These are phyloP conservation scores for Tetrapisispora nanseiensis DNA, from an alignment of 805 yeast genomes.

Conservation along the genomic window DNA sequence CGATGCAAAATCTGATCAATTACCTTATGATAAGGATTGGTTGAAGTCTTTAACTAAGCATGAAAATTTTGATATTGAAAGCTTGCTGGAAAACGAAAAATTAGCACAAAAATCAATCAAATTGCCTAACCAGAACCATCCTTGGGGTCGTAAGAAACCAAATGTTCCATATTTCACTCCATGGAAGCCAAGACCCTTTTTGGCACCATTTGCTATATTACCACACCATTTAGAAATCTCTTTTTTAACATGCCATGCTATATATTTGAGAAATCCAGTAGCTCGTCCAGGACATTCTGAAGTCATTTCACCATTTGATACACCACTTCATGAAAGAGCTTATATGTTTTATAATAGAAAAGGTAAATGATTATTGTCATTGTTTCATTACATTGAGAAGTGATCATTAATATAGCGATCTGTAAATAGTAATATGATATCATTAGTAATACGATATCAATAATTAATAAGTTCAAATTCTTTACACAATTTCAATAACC, in stretches of 20 bases:
- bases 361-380: conserved; percentile 29
- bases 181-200: conserved; percentile 89
- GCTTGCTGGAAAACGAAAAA: conserved; percentile 41
- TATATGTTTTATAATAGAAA: conserved; percentile 85
- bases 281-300: conserved; percentile 96
- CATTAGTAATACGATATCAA: background rate
- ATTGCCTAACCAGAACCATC: conserved; percentile 74
- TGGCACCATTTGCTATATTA: conserved; percentile 83
- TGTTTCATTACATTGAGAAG: background rate
- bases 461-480: background rate
- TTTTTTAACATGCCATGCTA: conserved; percentile 87
- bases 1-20: conserved; percentile 17
- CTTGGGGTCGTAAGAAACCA: conserved; percentile 74
- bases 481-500: background rate
- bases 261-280: conserved; percentile 93
- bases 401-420: background rate
- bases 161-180: conserved; percentile 86
- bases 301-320: conserved; percentile 81
- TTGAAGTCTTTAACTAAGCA: conserved; percentile 36
- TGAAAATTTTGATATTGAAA: conserved; percentile 34
- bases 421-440: conserved; percentile 5
- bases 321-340: conserved; percentile 81
- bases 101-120: conserved; percentile 36
- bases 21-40: conserved; percentile 45
- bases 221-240: conserved; percentile 90